phyloP scores from a whole-genome alignment of 2,329 filamentous ascomycete genomes.

The Mycosphaerella sp. region DNA sequence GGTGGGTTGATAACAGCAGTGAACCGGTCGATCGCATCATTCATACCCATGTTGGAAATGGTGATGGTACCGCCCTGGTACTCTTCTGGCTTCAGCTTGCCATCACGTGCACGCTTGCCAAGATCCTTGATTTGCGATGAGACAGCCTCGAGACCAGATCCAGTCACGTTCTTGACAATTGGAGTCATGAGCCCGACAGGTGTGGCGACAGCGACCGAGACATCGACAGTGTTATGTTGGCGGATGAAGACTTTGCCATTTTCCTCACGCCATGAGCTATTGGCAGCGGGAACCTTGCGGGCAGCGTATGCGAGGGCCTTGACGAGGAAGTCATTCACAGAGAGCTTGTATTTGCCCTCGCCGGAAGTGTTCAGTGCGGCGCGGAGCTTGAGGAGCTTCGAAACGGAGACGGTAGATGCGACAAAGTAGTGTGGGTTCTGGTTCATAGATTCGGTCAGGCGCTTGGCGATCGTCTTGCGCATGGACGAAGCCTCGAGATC shows the following conservation, averaged over 20 bases:
- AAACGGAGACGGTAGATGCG: conserved; percentile 80
- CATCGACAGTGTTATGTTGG: conserved; percentile 86
- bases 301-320: conserved; percentile 87
- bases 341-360: conserved; percentile 96
- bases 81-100: conserved; percentile 99
- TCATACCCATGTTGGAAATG: conserved; percentile 99
- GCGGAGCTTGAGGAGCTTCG: conserved; percentile 93
- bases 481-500: conserved; percentile 82
- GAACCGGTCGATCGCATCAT: conserved; percentile 90
- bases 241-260: conserved; percentile 72
- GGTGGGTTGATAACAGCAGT: conserved; percentile 99
- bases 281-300: conserved; percentile 90
- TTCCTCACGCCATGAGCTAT: conserved; percentile 83
- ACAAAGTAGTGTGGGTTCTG: conserved; percentile 99
- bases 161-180: conserved; percentile 85
- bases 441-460: conserved; percentile 80
- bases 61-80: conserved; percentile 99
- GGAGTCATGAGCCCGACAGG: conserved; percentile 93
- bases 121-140: conserved; percentile 90
- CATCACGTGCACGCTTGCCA: conserved; percentile 89
- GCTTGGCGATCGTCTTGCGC: conserved; percentile 95
- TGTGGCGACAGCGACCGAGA: conserved; percentile 92
- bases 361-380: conserved; percentile 82
- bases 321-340: conserved; percentile 99
- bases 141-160: conserved; percentile 80